phyloP scores from a whole-genome alignment of 176 grass and related monocot genomes.

The Oryza officinalis region DNA sequence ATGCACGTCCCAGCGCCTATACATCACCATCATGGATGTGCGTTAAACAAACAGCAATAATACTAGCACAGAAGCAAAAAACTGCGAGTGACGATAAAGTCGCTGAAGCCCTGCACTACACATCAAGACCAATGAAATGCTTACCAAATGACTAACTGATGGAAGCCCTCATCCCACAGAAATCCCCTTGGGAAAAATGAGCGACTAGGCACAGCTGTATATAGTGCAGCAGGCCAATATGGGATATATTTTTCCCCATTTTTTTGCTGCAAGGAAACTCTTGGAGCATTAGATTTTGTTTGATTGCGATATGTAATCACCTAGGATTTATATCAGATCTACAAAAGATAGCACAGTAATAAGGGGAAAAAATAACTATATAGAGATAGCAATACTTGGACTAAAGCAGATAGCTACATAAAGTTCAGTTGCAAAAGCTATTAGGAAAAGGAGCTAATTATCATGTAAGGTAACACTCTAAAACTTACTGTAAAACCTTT shows the following conservation, averaged over 20 bases:
- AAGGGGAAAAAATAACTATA: background rate
- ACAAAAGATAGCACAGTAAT: background rate
- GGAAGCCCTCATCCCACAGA: conserved; percentile 97
- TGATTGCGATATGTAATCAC: background rate
- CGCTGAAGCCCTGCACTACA: conserved; percentile 2
- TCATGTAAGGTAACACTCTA: conserved; percentile 30
- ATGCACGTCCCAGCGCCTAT: conserved; percentile 90
- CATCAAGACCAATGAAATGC: conserved; percentile 29
- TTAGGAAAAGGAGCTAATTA: conserved; percentile 17
- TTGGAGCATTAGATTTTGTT: conserved; percentile 26
- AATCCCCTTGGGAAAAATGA: conserved; percentile 98
- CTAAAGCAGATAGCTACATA: conserved; percentile 18
- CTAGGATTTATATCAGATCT: conserved; percentile 15
- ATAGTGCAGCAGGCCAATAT: conserved; percentile 89
- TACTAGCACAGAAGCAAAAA: conserved; percentile 20
- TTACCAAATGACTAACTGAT: conserved; percentile 90
- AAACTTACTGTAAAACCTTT: conserved; percentile 87
- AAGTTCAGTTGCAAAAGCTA: conserved; percentile 9
- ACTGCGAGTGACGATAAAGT: conserved; percentile 17
- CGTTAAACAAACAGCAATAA: conserved; percentile 17
- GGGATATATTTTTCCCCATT: conserved; percentile 85
- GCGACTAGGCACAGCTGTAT: conserved; percentile 94
- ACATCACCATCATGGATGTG: conserved; percentile 29
- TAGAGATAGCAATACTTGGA: conserved; percentile 1
- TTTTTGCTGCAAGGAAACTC: conserved; percentile 71